Evolutionary conservation across 176 grass and related monocot species (phyloP).

Genomic region (Puccinellia tenuiflora): DNA sequence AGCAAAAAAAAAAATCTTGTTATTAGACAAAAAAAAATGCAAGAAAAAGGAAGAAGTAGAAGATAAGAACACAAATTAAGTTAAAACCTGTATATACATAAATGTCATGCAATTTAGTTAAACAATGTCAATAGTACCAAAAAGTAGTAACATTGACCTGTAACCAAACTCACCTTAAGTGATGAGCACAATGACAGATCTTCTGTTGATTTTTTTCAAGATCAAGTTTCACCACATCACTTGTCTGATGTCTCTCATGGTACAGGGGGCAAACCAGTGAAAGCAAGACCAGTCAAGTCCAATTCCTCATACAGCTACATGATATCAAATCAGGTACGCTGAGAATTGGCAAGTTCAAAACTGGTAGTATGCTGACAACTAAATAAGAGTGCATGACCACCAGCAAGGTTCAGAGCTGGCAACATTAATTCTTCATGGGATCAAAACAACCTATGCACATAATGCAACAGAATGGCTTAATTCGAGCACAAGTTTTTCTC

Average conservation of each 20-base stretch:
- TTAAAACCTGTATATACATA: not conserved
- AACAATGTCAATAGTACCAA: constrained; percentile 15
- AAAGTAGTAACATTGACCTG: not conserved
- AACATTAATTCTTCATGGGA: not conserved
- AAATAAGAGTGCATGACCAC: not conserved
- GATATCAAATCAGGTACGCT: constrained; percentile 11
- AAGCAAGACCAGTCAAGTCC: constrained; percentile 61
- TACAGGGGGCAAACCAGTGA: constrained; percentile 56
- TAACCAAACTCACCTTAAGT: constrained; percentile 56
- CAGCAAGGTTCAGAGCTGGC: not conserved
- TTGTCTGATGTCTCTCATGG: constrained; percentile 52
- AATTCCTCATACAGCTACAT: constrained; percentile 49
- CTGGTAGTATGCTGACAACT: not conserved
- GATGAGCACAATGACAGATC: constrained; percentile 53
- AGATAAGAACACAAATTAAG: not conserved
- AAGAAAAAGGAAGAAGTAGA: not conserved
- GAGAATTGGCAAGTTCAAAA: not conserved
- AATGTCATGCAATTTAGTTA: not conserved
- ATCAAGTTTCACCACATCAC: constrained; percentile 78
- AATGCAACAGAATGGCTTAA: not conserved
- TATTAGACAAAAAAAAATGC: constrained; percentile 70
- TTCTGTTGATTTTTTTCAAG: no score
- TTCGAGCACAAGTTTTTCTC: not conserved
- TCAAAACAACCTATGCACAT: not conserved
- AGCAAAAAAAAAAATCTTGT: constrained; percentile 94